Evolutionary conservation across 768 basidiomycete species (phyloP), one percentile per base, ranked within the genome.

Genomic region (Piloderma croceum): DNA sequence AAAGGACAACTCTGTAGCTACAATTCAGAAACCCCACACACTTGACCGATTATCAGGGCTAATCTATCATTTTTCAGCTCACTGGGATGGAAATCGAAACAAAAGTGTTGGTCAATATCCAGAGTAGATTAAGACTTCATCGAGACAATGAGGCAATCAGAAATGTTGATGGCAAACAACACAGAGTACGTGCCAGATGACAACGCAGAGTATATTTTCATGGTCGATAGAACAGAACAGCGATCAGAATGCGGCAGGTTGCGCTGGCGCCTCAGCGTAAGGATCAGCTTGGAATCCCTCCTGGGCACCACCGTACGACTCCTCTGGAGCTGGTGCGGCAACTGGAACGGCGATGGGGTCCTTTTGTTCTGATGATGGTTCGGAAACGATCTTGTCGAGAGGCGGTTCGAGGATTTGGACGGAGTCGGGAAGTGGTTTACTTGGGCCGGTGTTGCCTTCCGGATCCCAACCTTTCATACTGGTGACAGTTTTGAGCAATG

Each of bases 381-480:
- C 89, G 37, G 79, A 78, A 49, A 90, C 77, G 50, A 88, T 71
- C 66, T 97, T 94, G 73, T 94, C 90, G 53, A 89, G 74, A 32
- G 88, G 88, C 31, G 87, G 91, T 60, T 93, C 90, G 59, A 78
- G 61, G 57, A 98, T 88, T 55, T 79, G 78, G 58, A 99, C 93
- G 49, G 83, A 84, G 63, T 98, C 96, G 39, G 96, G 96, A 38
- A 98, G 83, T 49, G 92, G 90, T 64, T 90, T 91, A 67, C 76
- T 75, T 56, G 93, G 96, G 34, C 96, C 96, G 34, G 73, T 67
- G 45, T 77, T 76, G 46, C 96, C 96, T 59, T 92, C 86, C 27
- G 92, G 90, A 64, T 99, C 96, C 63, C 73, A 84, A 38, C 84
- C 89, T 70, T 94, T 93, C 96, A 99, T 99, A 68, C 92, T 94